Percentiles rank a stretch among this genome's conserved stretches.
Evolutionary conservation across 2,329 filamentous ascomycete genomes (phyloP).

Genomic region (Alternaria infectoria): DNA sequence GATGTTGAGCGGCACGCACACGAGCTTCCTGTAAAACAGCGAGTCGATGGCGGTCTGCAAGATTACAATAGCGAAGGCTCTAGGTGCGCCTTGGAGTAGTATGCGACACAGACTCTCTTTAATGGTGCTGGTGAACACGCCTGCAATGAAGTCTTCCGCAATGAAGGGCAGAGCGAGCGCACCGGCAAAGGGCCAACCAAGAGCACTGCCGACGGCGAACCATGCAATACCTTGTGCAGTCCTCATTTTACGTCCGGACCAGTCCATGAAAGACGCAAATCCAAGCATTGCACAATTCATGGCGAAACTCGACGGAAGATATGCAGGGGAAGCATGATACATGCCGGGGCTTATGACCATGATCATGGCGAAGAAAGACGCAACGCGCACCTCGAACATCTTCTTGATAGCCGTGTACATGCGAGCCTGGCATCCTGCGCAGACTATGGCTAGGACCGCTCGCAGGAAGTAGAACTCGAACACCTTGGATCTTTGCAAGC

Average conservation of each 20-base stretch:
- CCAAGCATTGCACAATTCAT: conserved; percentile 94
- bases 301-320: conserved; percentile 91
- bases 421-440: conserved; percentile 81
- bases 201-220: conserved; percentile 82
- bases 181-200: conserved; percentile 94
- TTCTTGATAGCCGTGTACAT: conserved; percentile 79
- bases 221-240: conserved; percentile 86
- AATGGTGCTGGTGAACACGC: conserved; percentile 61
- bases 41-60: conserved; percentile 75
- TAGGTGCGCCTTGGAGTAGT: conserved; percentile 68
- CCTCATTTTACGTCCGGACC: conserved; percentile 73
- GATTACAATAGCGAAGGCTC: conserved; percentile 69
- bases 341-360: conserved; percentile 84
- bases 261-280: conserved; percentile 88
- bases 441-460: conserved; percentile 73
- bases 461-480: conserved; percentile 88
- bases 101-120: conserved; percentile 67
- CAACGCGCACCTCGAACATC: conserved; percentile 81
- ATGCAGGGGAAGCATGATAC: conserved; percentile 88
- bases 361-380: conserved; percentile 78
- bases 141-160: conserved; percentile 72
- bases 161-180: conserved; percentile 83
- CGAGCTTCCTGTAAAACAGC: conserved; percentile 82
- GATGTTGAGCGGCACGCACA: conserved; percentile 87
- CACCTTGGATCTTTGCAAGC: conserved; percentile 50